Base-by-base conservation (phyloP, 805 yeast genomes). In the Candida chauliodis region DNA sequence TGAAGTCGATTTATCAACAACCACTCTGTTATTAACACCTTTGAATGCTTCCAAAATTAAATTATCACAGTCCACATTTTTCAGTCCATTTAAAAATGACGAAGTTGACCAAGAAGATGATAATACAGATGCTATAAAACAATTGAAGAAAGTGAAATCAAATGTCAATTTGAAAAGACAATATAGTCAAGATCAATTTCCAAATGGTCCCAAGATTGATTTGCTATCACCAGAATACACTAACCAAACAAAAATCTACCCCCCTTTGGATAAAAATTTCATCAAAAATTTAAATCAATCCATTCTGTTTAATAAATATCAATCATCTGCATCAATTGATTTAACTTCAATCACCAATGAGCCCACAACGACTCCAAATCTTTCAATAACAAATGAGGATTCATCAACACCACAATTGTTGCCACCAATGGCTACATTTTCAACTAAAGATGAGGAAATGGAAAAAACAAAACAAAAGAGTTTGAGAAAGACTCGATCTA, bases 291-390 rank as follows among this genome's bases (percentile, higher is more conserved):
- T 46, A n/a, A 41, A 39, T 21, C 46, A 34, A 23, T 30, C 40
- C 18, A 30, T 26, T 13, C 8, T 39, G 9, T 25, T n/a, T 8
- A 19, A 24, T 10, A 59, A 58, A 41, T 75, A 81, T 8, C 70
- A 71, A 41, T 75, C 71, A 10, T 25, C 33, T 27, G 70, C 80
- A 3, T 67, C 78, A 7, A 63, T 74, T 23, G 78, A 78, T 50
- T 58, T 79, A 37, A 73, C 79, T n/a, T 67, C 75, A 20, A 74
- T 75, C 40, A 45, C 54, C 14, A 25, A 28, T 28, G 29, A 34
- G 8, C 18, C 29, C 2, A 11, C 16, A 13, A 28, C 26, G 21
- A 10, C 29, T 15, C 17, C 34, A 34, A 28, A 21, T 29, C 23
- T 28, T 16, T 26, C 37, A 16, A 25, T 8, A 21, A 19, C 7